Evolutionary conservation across 371 early-diverging fungal genomes (phyloP).

Genomic region (Mortierella sp.): DNA sequence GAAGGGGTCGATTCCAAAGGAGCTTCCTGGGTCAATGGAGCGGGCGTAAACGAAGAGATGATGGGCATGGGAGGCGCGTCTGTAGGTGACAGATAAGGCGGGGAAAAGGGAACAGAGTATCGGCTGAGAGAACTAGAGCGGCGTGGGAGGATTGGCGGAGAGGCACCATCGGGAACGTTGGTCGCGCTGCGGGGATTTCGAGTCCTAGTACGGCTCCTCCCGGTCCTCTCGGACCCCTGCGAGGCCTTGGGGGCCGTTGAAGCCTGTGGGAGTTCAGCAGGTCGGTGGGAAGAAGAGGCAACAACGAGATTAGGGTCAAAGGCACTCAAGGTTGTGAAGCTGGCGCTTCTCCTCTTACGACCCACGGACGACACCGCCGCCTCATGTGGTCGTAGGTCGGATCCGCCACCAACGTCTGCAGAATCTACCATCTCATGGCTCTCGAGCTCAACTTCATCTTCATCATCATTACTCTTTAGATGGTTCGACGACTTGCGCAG

Average conservation of each 20-base stretch:
- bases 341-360: constrained; percentile 58
- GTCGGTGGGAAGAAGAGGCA: constrained; percentile 47
- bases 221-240: constrained; percentile 54
- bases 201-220: constrained; percentile 55
- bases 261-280: constrained; percentile 27
- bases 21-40: background rate
- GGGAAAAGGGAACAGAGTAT: constrained; percentile 24
- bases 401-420: constrained; percentile 41
- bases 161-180: constrained; percentile 14
- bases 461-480: constrained; percentile 48
- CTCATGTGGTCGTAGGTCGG: constrained; percentile 44
- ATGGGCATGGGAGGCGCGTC: constrained; percentile 37
- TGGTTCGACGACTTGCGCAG: constrained; percentile 39
- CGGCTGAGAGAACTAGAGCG: constrained; percentile 53
- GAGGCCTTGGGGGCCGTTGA: constrained; percentile 41
- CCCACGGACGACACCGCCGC: constrained; percentile 35
- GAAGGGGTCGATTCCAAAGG: background rate
- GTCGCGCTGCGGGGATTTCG: constrained; percentile 28
- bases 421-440: constrained; percentile 32
- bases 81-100: constrained; percentile 16
- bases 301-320: constrained; percentile 54
- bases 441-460: constrained; percentile 11
- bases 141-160: constrained; percentile 35
- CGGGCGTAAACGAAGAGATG: background rate
- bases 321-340: constrained; percentile 48